phyloP scores from a whole-genome alignment of 2,329 filamentous ascomycete species.

The Periconia sp. region DNA sequence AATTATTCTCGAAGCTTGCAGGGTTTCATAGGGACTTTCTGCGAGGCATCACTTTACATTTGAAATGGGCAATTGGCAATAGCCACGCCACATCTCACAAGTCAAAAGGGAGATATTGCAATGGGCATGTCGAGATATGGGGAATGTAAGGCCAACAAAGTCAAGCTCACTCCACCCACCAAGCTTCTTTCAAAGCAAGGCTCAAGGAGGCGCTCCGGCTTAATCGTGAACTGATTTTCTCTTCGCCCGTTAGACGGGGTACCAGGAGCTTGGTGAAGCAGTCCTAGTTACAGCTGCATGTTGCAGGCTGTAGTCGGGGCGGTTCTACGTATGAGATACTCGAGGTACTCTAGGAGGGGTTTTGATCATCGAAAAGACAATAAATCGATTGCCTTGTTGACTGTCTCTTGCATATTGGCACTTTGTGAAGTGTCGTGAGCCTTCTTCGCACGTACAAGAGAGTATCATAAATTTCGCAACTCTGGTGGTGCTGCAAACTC shows the following conservation, averaged over 20 bases:
- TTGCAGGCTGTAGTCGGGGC: slow-evolving; percentile 61
- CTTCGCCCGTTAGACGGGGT: slow-evolving; percentile 80
- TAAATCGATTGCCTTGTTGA: neutral
- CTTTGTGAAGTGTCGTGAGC: slow-evolving; percentile 11
- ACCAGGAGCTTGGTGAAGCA: slow-evolving; percentile 75
- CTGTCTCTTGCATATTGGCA: too few relatives aligned
- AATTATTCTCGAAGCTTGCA: neutral
- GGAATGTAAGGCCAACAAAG: slow-evolving; percentile 85
- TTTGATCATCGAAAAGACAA: neutral
- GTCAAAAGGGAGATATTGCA: too few relatives aligned
- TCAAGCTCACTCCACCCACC: slow-evolving; percentile 94
- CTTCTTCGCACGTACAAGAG: neutral
- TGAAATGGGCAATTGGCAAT: too few relatives aligned
- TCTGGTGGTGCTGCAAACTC: slow-evolving; percentile 23
- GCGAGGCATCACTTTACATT: too few relatives aligned
- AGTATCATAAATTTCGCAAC: too few relatives aligned
- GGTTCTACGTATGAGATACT: slow-evolving; percentile 28
- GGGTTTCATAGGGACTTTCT: neutral
- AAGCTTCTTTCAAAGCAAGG: slow-evolving; percentile 76
- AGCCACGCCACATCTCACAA: too few relatives aligned
- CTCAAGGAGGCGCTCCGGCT: slow-evolving; percentile 97
- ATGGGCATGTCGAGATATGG: too few relatives aligned
- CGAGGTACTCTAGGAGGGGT: neutral
- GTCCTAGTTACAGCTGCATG: slow-evolving; percentile 64
- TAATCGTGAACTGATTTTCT: slow-evolving; percentile 83